Percentiles rank a stretch among this genome's conserved stretches.
phyloP scores from a whole-genome alignment of 148 eudicot species.

The Cornus controversa region DNA sequence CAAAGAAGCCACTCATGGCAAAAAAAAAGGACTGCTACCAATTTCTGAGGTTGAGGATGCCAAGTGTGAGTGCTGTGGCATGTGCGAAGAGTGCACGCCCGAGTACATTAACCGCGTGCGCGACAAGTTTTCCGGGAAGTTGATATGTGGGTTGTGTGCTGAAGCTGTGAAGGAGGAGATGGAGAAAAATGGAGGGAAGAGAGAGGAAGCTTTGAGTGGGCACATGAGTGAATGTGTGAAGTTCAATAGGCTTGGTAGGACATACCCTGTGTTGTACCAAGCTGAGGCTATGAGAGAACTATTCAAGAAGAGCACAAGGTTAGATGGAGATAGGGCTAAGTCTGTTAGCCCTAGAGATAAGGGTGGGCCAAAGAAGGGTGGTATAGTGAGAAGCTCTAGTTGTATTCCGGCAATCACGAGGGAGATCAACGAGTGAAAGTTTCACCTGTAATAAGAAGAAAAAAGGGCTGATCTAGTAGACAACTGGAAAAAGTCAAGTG shows the following conservation, averaged over 20 bases:
- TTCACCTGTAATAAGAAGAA: too few relatives aligned
- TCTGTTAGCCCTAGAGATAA: slow-evolving; percentile 37
- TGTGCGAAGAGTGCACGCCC: slow-evolving; percentile 63
- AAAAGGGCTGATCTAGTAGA: too few relatives aligned
- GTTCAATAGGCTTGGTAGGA: slow-evolving; percentile 56
- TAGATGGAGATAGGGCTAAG: slow-evolving; percentile 12
- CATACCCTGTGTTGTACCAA: slow-evolving; percentile 53
- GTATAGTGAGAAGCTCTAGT: slow-evolving; percentile 55
- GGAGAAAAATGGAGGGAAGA: slow-evolving; percentile 57
- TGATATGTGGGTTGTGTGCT: slow-evolving; percentile 61
- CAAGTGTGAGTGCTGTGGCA: slow-evolving; percentile 77
- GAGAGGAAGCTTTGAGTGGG: slow-evolving; percentile 46
- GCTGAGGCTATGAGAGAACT: slow-evolving; percentile 56
- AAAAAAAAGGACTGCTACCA: slow-evolving; percentile 24
- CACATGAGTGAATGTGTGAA: slow-evolving; percentile 52
- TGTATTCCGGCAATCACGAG: slow-evolving; percentile 53
- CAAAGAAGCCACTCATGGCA: neutral
- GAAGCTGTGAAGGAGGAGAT: slow-evolving; percentile 73
- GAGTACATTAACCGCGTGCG: slow-evolving; percentile 46
- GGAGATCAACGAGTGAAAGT: slow-evolving; percentile 13
- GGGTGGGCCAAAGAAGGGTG: neutral
- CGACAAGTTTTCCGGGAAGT: slow-evolving; percentile 37
- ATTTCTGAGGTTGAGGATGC: slow-evolving; percentile 57
- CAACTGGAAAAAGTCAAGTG: too few relatives aligned
- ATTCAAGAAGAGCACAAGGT: slow-evolving; percentile 32